Evolutionary conservation across 2,329 filamentous ascomycete genomes (phyloP).

Genomic region (Verticillium nubilum): DNA sequence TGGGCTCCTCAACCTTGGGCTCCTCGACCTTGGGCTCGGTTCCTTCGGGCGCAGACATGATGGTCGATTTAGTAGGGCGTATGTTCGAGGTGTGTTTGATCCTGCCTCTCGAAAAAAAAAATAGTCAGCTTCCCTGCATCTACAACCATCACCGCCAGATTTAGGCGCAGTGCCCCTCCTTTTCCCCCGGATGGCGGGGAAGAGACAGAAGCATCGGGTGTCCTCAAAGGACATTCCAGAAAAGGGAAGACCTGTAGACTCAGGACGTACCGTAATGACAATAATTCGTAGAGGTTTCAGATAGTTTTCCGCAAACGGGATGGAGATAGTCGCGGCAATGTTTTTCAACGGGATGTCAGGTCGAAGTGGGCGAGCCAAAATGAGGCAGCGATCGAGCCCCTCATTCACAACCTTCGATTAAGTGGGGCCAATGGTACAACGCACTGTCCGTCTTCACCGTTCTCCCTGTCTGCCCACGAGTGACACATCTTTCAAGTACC

Average conservation of each 20-base stretch:
- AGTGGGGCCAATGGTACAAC: slow-evolving; percentile 7
- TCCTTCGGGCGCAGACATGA: slow-evolving; percentile 44
- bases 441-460: background rate
- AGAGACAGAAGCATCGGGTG: background rate
- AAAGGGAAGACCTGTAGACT: background rate
- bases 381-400: slow-evolving; percentile 12
- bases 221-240: background rate
- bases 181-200: background rate
- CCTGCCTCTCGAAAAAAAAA: slow-evolving; percentile 3
- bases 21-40: slow-evolving; percentile 51
- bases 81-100: background rate
- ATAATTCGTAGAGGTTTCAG: slow-evolving; percentile 6
- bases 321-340: slow-evolving; percentile 2
- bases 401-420: slow-evolving; percentile 10
- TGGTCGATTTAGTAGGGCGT: slow-evolving; percentile 13
- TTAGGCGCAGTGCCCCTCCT: slow-evolving; percentile 7
- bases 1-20: slow-evolving; percentile 35
- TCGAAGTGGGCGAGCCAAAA: slow-evolving; percentile 13
- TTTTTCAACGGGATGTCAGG: slow-evolving; percentile 3
- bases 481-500: background rate
- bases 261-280: slow-evolving; percentile 1
- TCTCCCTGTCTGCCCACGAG: background rate
- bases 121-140: slow-evolving; percentile 5
- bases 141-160: slow-evolving; percentile 3
- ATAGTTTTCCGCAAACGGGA: slow-evolving; percentile 8